phyloP scores from a whole-genome alignment of 345 rosid genomes.

The Ceriops zippeliana region DNA sequence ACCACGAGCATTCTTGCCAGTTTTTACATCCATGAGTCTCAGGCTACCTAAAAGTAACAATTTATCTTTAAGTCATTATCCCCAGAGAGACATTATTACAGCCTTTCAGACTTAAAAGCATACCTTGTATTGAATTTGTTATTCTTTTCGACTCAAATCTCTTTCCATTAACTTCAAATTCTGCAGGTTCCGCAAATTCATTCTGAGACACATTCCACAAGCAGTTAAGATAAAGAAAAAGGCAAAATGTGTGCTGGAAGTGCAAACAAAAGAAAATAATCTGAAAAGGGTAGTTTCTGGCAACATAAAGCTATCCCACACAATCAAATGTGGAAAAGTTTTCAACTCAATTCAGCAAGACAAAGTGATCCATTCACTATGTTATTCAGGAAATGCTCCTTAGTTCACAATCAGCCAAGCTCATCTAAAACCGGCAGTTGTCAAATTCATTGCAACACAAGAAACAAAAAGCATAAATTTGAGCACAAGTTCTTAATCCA shows the following conservation, averaged over 20 bases:
- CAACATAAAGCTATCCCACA: background rate
- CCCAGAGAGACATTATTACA: background rate
- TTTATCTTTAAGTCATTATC: slow-evolving; percentile 14
- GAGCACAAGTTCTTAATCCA: too few species aligned
- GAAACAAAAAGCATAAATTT: too few species aligned
- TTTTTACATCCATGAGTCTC: slow-evolving; percentile 25
- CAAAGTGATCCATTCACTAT: too few species aligned
- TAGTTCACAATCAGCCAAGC: too few species aligned
- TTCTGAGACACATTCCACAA: slow-evolving; percentile 41
- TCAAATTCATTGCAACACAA: too few species aligned
- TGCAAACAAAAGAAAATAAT: background rate
- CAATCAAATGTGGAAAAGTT: too few species aligned
- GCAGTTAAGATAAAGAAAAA: slow-evolving; percentile 3
- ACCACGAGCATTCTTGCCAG: slow-evolving; percentile 21
- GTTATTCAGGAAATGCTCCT: too few species aligned
- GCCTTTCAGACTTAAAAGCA: background rate
- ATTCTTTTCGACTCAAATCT: slow-evolving; percentile 43
- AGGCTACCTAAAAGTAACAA: slow-evolving; percentile 40
- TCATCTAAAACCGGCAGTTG: too few species aligned
- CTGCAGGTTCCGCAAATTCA: slow-evolving; percentile 67
- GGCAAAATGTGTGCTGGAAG: background rate
- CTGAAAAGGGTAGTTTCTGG: background rate
- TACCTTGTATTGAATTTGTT: slow-evolving; percentile 40
- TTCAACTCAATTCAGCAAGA: too few species aligned
- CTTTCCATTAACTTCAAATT: slow-evolving; percentile 45